These are phyloP conservation scores for Schwanniomyces occidentalis DNA, from an alignment of 805 yeast species.

Conservation along the genomic window DNA sequence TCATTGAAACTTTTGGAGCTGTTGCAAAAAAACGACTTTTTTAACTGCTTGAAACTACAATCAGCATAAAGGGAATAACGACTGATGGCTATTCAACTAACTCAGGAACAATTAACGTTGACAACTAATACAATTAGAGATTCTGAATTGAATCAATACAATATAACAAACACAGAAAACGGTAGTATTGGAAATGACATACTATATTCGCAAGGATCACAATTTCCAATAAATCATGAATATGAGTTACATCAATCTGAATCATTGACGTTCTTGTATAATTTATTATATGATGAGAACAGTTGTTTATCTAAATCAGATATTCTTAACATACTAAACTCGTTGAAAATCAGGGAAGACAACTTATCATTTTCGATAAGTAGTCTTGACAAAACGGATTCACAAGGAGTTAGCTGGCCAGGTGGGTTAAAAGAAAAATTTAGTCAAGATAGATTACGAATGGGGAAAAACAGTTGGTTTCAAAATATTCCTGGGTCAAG, in stretches of 20 bases:
- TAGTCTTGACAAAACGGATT: constrained; percentile 17
- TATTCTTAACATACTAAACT: constrained; percentile 34
- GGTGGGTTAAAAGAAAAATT: constrained; percentile 31
- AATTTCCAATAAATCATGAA: constrained; percentile 17
- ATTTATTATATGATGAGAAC: constrained; percentile 37
- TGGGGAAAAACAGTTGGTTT: constrained; percentile 39
- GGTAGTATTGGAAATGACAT: background rate
- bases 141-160: too few species aligned
- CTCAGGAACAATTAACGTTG: constrained; percentile 7
- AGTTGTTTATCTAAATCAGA: constrained; percentile 35
- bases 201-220: background rate
- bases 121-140: constrained; percentile 4
- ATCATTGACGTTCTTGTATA: constrained; percentile 40
- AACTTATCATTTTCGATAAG: constrained; percentile 29
- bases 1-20: too few species aligned
- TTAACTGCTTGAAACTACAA: too few species aligned
- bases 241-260: constrained; percentile 43
- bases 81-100: constrained; percentile 9
- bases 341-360: constrained; percentile 37
- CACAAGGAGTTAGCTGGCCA: constrained; percentile 42
- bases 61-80: too few species aligned
- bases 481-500: constrained; percentile 37
- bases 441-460: constrained; percentile 30
- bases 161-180: too few species aligned
- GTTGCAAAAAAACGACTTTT: too few species aligned